Conservation (phyloP, 2,329 filamentous ascomycete species). For the Penicillium hordei region DNA sequence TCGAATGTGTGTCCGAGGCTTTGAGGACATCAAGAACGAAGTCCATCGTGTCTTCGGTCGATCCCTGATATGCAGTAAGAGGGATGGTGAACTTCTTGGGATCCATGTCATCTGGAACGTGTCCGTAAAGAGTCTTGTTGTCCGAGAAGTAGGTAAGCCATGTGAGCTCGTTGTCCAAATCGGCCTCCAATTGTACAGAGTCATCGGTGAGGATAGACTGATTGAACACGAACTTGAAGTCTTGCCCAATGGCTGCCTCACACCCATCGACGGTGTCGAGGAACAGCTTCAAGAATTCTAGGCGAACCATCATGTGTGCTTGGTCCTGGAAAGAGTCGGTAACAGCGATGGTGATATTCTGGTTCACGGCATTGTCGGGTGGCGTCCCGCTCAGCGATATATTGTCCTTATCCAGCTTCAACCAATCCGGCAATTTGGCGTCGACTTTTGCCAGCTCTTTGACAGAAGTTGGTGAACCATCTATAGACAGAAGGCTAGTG, state of each 20-base stretch:
- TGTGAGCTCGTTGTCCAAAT: slow-evolving; percentile 42
- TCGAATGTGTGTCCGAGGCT: slow-evolving; percentile 19
- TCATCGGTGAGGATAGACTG: slow-evolving; percentile 42
- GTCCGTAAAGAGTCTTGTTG: slow-evolving; percentile 49
- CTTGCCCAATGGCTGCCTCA: slow-evolving; percentile 51
- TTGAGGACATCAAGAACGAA: slow-evolving; percentile 45
- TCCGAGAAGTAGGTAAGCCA: slow-evolving; percentile 53
- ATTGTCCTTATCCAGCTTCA: slow-evolving; percentile 62
- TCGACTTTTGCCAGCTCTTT: slow-evolving; percentile 55
- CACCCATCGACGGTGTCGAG: slow-evolving; percentile 45
- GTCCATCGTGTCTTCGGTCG: slow-evolving; percentile 42
- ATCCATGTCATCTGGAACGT: slow-evolving; percentile 45
- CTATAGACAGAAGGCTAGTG: slow-evolving; percentile 55
- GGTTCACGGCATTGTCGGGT: slow-evolving; percentile 56
- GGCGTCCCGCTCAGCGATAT: slow-evolving; percentile 66
- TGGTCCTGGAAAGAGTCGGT: slow-evolving; percentile 60
- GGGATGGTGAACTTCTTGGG: slow-evolving; percentile 44
- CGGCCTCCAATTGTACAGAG: slow-evolving; percentile 46
- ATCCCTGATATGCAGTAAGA: slow-evolving; percentile 45
- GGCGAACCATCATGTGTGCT: slow-evolving; percentile 57
- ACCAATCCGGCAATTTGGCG: slow-evolving; percentile 65
- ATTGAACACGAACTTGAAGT: slow-evolving; percentile 52
- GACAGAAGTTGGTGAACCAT: slow-evolving; percentile 53
- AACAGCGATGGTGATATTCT: slow-evolving; percentile 63
- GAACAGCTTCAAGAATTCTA: slow-evolving; percentile 49